Percentiles rank a stretch among this genome's conserved stretches.
phyloP scores from a whole-genome alignment of 192 early-diverging fungal genomes.

The Lunasporangiospora selenospora region DNA sequence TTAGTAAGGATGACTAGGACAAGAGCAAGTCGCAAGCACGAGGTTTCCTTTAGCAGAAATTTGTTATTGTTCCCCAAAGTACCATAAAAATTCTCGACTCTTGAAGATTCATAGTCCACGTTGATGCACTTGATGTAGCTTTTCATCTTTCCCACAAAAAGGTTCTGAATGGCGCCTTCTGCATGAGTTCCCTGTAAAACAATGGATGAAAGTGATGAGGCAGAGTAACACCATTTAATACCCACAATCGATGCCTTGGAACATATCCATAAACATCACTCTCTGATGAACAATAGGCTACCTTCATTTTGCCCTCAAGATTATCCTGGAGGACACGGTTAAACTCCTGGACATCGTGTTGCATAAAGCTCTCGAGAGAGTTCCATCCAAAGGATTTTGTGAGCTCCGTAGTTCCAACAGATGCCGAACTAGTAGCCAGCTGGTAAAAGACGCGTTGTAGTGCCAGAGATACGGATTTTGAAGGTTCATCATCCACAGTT shows the following conservation, averaged over 20 bases:
- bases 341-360: slow-evolving; percentile 97
- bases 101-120: slow-evolving; percentile 89
- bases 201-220: background rate
- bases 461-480: slow-evolving; percentile 81
- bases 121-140: slow-evolving; percentile 92
- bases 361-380: slow-evolving; percentile 87
- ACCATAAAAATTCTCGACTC: slow-evolving; percentile 93
- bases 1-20: too few relatives aligned
- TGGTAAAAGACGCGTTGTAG: slow-evolving; percentile 93
- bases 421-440: slow-evolving; percentile 67
- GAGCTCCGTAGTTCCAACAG: slow-evolving; percentile 90
- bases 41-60: too few relatives aligned
- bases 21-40: too few relatives aligned
- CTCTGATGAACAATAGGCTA: slow-evolving; percentile 9
- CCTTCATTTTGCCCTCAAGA: slow-evolving; percentile 95
- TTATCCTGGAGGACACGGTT: slow-evolving; percentile 94
- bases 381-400: slow-evolving; percentile 98
- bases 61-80: background rate
- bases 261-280: background rate
- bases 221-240: background rate
- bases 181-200: slow-evolving; percentile 75
- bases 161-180: slow-evolving; percentile 82
- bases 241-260: background rate
- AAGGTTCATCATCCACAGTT: slow-evolving; percentile 80
- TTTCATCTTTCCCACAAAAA: slow-evolving; percentile 95